Evolutionary conservation across 495 filamentous ascomycete genomes (phyloP).

Genomic region (Neurospora sp.): DNA sequence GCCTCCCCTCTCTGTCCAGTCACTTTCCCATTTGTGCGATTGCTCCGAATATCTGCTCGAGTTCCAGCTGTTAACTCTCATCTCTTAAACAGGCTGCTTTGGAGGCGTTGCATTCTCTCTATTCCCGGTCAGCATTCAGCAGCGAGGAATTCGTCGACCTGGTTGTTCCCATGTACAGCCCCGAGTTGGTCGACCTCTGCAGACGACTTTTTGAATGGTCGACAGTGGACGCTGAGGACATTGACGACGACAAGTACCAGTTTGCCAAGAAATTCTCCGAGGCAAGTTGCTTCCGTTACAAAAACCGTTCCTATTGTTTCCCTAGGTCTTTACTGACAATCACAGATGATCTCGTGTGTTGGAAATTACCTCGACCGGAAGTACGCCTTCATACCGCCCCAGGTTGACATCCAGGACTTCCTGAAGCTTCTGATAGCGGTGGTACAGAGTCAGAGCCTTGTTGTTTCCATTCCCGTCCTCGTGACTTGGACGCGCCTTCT

Average conservation of each 20-base stretch:
- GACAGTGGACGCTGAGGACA: slow-evolving; percentile 61
- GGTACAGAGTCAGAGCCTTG: slow-evolving; percentile 74
- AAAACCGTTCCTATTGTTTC: not conserved
- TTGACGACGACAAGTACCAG: slow-evolving; percentile 84
- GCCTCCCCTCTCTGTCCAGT: slow-evolving; percentile 30
- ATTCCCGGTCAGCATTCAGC: slow-evolving; percentile 60
- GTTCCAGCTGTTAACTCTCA: slow-evolving; percentile 4
- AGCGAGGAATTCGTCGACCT: slow-evolving; percentile 72
- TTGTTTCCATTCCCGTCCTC: slow-evolving; percentile 86
- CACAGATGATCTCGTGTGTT: slow-evolving; percentile 70
- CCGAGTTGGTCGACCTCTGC: slow-evolving; percentile 60
- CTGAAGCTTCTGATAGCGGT: slow-evolving; percentile 70
- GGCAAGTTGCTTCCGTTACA: slow-evolving; percentile 34
- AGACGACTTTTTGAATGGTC: slow-evolving; percentile 75
- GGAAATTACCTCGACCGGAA: slow-evolving; percentile 75
- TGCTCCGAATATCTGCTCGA: not conserved
- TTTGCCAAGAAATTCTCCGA: slow-evolving; percentile 91
- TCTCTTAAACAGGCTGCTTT: slow-evolving; percentile 53
- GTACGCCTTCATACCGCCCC: slow-evolving; percentile 44
- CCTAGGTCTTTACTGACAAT: slow-evolving; percentile 13
- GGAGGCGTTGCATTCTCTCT: slow-evolving; percentile 75
- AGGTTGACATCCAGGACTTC: slow-evolving; percentile 58
- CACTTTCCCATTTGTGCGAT: slow-evolving; percentile 30
- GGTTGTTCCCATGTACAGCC: slow-evolving; percentile 66
- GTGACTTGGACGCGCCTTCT: slow-evolving; percentile 80